A percentile compares a stretch with the other conserved stretches of the same genome.
These are phyloP conservation scores for Cadophora malorum DNA, from an alignment of 2,329 filamentous ascomycete genomes.

Conservation along the genomic window DNA sequence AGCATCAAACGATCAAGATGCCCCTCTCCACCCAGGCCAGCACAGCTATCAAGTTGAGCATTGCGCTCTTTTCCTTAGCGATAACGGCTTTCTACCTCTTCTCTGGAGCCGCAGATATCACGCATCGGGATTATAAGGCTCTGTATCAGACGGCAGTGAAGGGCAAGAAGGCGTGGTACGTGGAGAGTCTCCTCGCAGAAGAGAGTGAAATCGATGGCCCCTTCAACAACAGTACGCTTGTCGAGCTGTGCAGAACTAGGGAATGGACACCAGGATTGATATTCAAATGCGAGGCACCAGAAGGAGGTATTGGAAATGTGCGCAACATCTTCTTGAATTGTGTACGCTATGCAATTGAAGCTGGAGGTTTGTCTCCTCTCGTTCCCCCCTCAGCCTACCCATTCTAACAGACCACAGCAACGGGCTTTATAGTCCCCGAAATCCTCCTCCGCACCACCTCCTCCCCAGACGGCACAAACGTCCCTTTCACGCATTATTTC, in stretches of 20 bases:
- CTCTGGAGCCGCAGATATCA: not conserved
- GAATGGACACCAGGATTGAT: constrained; percentile 51
- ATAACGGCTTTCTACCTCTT: constrained; percentile 20
- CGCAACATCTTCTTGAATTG: constrained; percentile 54
- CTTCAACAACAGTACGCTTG: constrained; percentile 29
- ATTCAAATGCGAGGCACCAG: constrained; percentile 51
- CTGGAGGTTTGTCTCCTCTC: constrained; percentile 49
- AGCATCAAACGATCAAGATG: not conserved
- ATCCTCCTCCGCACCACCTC: constrained; percentile 26
- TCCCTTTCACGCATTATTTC: constrained; percentile 36
- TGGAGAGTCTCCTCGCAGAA: constrained; percentile 16
- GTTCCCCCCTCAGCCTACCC: not conserved
- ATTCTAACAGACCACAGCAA: constrained; percentile 35
- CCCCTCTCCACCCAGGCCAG: constrained; percentile 1
- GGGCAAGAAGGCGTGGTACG: constrained; percentile 25
- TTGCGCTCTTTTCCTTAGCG: constrained; percentile 15
- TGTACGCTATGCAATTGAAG: constrained; percentile 54
- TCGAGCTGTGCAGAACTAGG: constrained; percentile 45
- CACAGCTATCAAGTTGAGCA: constrained; percentile 20
- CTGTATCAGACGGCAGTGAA: not conserved
- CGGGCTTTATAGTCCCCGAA: constrained; percentile 48
- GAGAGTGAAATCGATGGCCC: constrained; percentile 32
- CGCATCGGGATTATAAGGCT: not conserved
- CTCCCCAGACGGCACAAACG: constrained; percentile 18
- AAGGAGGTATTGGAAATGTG: constrained; percentile 52